Conservation (phyloP, 2,329 filamentous ascomycete species). For the Colletotrichum simmondsii region DNA sequence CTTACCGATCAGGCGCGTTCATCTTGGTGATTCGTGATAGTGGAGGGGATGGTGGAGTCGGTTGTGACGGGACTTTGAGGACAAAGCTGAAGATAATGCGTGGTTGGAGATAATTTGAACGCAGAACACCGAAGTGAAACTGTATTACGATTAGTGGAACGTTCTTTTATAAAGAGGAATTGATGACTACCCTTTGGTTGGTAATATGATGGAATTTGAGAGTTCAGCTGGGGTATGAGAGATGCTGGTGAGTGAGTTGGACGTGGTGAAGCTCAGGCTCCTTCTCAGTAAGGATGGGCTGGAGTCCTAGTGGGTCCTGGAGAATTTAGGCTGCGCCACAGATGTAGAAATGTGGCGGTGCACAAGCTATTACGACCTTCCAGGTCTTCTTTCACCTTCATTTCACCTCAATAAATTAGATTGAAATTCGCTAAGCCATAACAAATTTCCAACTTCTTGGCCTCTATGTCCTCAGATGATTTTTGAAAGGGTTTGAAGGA, state of each 20-base stretch:
- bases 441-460: not conserved
- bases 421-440: not conserved
- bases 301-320: slow-evolving; percentile 10
- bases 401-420: not conserved
- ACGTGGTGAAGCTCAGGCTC: not conserved
- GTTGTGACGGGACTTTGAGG: not conserved
- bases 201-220: not conserved
- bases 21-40: not conserved
- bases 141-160: not conserved
- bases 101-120: not conserved
- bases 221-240: not conserved
- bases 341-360: slow-evolving; percentile 8
- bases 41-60: not conserved
- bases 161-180: not conserved
- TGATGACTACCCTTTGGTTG: not conserved
- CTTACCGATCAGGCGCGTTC: slow-evolving; percentile 25
- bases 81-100: not conserved
- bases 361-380: not conserved
- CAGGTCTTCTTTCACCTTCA: not conserved
- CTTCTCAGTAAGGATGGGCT: not conserved
- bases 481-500: not conserved
- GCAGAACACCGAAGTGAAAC: not conserved
- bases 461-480: not conserved
- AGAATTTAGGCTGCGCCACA: slow-evolving; percentile 16
- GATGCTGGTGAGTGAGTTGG: not conserved